Evolutionary conservation across 257 asterid genomes (phyloP), one percentile per base, ranked within the genome.

Genomic region (Capsicum rhomboideum): DNA sequence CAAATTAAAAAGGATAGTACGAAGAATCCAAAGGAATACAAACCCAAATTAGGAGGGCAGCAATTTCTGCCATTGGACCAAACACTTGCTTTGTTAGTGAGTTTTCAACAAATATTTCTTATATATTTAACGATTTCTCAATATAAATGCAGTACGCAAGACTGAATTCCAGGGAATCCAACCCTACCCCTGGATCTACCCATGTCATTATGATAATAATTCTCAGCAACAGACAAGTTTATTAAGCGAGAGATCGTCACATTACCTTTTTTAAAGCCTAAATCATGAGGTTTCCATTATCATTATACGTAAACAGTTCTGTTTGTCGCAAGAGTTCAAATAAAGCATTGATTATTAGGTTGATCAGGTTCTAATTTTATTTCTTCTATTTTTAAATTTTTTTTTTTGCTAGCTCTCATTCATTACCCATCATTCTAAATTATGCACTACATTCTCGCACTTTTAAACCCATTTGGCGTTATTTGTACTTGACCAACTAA

Each of bases 161-260:
- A 31, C 37, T 31, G 37, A 4, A 4, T 31, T 31, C 4, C 37
- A 4, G 37, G 37, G 37, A 31, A 31, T 4, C 37, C 37, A 2
- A 31, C 37, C 37, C 37, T 31, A n/a, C n/a, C n/a, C n/a, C n/a
- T n/a, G n/a, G n/a, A n/a, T n/a, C n/a, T n/a, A n/a, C n/a, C n/a
- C n/a, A n/a, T 31, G 37, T 31, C 37, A 31, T 31, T 31, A 31
- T 61, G 23, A 80, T 77, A 29, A 18, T 59, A 80, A 42, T 58
- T 58, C 58, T 80, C 26, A 80, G 74, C 75, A 80, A 80, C 83
- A 80, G 75, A 80, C 83, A 80, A 12, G 68, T 63, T 80, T n/a
- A 58, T 80, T 58, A 58, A 58, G 71, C 56, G 52, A 4, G 50
- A 55, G 72, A 80, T 79, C 11, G 50, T 40, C 31, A 28, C 69